Conservation (phyloP, 148 eudicot species). For the Salicornia ramosissima region DNA sequence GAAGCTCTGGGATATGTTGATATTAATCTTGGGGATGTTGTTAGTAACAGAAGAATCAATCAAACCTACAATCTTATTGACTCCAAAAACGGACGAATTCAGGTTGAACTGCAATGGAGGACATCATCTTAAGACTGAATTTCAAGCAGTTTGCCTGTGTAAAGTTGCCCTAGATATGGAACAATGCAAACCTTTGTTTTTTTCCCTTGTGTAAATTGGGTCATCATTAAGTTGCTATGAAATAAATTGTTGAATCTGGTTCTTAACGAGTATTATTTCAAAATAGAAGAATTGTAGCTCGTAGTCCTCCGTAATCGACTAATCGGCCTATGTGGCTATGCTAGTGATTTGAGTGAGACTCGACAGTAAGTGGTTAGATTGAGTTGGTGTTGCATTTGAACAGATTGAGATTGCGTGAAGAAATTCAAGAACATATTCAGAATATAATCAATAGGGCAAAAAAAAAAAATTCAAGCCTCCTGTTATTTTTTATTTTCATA, state of each 20-base stretch:
- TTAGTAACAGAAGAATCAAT: constrained; percentile 61
- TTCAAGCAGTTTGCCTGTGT: not conserved
- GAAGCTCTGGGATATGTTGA: constrained; percentile 68
- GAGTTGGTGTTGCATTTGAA: not conserved
- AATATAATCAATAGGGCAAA: too few species aligned
- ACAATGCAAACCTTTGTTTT: constrained; percentile 3
- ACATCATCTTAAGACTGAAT: constrained; percentile 35
- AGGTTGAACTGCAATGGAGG: constrained; percentile 70
- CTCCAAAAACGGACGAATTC: constrained; percentile 66
- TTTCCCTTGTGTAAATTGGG: constrained; percentile 8
- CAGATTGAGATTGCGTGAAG: not conserved
- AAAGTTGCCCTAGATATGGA: not conserved
- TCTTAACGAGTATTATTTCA: not conserved
- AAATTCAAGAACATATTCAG: too few species aligned
- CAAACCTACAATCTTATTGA: constrained; percentile 63
- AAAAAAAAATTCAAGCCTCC: too few species aligned
- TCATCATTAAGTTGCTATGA: not conserved
- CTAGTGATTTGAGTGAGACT: too few species aligned
- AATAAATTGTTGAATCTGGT: constrained; percentile 3
- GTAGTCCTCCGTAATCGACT: not conserved
- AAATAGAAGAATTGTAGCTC: not conserved
- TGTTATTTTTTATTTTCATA: too few species aligned
- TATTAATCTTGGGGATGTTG: constrained; percentile 55
- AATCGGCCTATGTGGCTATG: not conserved
- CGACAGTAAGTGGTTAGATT: not conserved